phyloP scores from a whole-genome alignment of 352 stramenopile species.

The Pythium diclinum region DNA sequence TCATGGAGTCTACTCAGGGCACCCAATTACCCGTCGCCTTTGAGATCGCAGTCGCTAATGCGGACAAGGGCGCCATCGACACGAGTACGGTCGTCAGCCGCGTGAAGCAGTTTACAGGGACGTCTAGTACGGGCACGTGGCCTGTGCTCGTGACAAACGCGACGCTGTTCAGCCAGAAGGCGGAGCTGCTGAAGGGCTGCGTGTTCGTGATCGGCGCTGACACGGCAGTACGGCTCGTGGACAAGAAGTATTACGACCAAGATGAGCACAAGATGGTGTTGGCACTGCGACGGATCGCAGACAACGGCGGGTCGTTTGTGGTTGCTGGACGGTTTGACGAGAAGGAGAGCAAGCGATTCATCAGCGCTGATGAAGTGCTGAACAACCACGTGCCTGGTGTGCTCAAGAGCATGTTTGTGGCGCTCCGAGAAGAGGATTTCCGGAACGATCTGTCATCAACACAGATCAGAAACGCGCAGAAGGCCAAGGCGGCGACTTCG shows the following conservation, averaged over 20 bases:
- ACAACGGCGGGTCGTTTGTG: constrained; percentile 74
- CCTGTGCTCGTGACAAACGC: constrained; percentile 78
- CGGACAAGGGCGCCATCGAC: constrained; percentile 71
- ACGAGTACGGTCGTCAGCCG: constrained; percentile 37
- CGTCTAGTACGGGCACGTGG: constrained; percentile 28
- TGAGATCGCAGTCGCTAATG: constrained; percentile 74
- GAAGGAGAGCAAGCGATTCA: constrained; percentile 43
- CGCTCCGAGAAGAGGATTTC: constrained; percentile 69
- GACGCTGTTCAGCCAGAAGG: constrained; percentile 81
- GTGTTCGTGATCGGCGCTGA: constrained; percentile 89
- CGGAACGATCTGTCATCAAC: constrained; percentile 89
- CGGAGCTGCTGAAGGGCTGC: constrained; percentile 66
- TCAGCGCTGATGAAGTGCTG: constrained; percentile 59
- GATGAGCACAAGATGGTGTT: constrained; percentile 74
- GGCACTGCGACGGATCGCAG: constrained; percentile 62
- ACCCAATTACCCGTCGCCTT: constrained; percentile 52
- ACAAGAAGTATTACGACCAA: constrained; percentile 90
- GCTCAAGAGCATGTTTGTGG: constrained; percentile 65
- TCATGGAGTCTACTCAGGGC: constrained; percentile 33
- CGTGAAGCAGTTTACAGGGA: constrained; percentile 47
- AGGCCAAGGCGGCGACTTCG: no score
- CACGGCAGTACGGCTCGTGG: constrained; percentile 82
- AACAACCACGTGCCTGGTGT: constrained; percentile 39
- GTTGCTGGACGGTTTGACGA: constrained; percentile 81
- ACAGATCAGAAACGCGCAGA: constrained; percentile 41